Evolutionary conservation across 1,284 basidiomycete genomes (phyloP), one percentile per base, ranked within the genome.

Genomic region (Quambalaria eucalypti): DNA sequence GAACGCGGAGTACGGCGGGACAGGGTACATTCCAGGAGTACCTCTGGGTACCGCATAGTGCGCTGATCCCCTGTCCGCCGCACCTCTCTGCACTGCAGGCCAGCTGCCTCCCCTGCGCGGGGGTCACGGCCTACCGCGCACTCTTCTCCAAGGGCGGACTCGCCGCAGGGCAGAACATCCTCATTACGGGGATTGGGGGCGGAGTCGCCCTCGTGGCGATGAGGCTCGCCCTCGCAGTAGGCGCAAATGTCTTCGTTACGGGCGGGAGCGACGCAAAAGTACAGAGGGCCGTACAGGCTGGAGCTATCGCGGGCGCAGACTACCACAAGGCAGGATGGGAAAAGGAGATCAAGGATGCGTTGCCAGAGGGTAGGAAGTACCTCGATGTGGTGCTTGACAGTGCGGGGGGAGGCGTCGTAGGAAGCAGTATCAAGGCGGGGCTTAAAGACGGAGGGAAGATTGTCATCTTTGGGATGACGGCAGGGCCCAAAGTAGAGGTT

Each of bases 201-300:
- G 88, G 89, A 6, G 89, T 91, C 28, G 88, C 88, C 0, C 78
- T 91, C 23, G 69, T 83, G 33, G 85, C 87, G 0, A 76, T 90
- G 51, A 88, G 90, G 71, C 77, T 90, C 23, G 87, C 85, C 66
- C 69, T 89, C 1, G 87, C 86, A 0, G 82, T 81, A 0, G 87
- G 87, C 7, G 87, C 86, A 0, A 82, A 82, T 46, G 87, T 90
- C 9, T 90, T 84, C 73, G 87, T 90, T n/a, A 88, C 88, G 0
- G 88, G 86, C 56, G 82, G 87, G 1, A 82, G 76, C 39, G 77
- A 81, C 21, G 82, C 83, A 1, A 91, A 91, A 77, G 83, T 91
- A 52, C 71, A 79, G 31, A 82, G 81, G 47, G 88, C 88, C 0
- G 70, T 83, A 23, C 76, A 77, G 10, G 77, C 90, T 7, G 88